Evolutionary conservation across 768 basidiomycete genomes (phyloP), one percentile per base, ranked within the genome.

Genomic region (Kwoniella sp.): DNA sequence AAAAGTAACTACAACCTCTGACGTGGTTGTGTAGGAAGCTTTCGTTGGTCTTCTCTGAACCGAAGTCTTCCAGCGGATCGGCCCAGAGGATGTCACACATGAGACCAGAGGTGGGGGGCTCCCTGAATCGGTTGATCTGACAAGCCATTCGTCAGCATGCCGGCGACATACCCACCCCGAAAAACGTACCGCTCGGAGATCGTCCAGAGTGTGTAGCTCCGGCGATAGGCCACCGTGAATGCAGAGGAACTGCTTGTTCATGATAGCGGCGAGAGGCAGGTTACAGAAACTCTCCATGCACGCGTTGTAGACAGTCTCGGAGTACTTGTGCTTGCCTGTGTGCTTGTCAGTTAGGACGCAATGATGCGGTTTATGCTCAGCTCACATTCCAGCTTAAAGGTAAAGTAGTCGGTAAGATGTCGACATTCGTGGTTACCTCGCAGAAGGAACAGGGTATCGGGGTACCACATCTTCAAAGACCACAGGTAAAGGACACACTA

Each of bases 51-150:
- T 89, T 93, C 78, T 96, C 93, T 46, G 85, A 83, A 2, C 92
- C 95, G 70, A 96, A 98, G 70, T 96, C 91, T 72, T 99, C 95
- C 0, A 96, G 82, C 9, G 95, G 95, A 76, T 98, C 95, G 0
- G 95, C 85, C 95, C 95, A 99, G 12, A 99, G 79, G 52, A 98
- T 89, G 72, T 99, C 95, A 65, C 93, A 96, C 93, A 99, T 98
- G 53, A 98, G 77, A 3, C 95, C 95, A 49, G 88, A 85, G 0
- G 93, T 98, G 6, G 95, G 95, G 1, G 95, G 93, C 77, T 99
- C 95, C 34, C 92, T 84, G 83, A 96, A 99, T 28, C 95, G 88
- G 76, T 98, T 91, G 70, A 99, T 84, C 89, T 95, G 65, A 9
- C 17, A 10, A 19, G n/a, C 27, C 26, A 12, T 19, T 11, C 22